Evolutionary conservation across 2,329 filamentous ascomycete genomes (phyloP).

Genomic region (Cercospora nicotianae): DNA sequence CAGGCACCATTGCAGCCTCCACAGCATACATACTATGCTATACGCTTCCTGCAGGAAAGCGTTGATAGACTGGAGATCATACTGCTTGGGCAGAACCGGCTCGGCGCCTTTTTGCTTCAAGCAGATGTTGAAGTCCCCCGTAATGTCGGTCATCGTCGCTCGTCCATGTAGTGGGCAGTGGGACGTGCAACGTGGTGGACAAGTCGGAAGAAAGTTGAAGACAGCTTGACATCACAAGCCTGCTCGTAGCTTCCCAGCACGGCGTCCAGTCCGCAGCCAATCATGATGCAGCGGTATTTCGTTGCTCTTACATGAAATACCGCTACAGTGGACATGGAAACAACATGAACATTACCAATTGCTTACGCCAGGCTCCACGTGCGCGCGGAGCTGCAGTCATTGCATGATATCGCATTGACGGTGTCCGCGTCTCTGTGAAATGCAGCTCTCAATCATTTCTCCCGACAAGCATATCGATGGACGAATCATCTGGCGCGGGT

Average conservation of each 20-base stretch:
- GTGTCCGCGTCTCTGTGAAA: too few relatives aligned
- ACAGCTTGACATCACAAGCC: conserved; percentile 14
- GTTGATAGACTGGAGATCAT: conserved; percentile 58
- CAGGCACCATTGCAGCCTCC: conserved; percentile 35
- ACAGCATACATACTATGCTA: conserved; percentile 66
- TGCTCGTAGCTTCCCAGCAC: background rate
- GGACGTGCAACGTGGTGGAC: background rate
- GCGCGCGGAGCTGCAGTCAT: too few relatives aligned
- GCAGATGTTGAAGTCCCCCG: conserved; percentile 66
- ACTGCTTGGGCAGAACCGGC: conserved; percentile 48
- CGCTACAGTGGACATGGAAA: background rate
- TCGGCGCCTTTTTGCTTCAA: conserved; percentile 59
- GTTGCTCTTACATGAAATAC: too few relatives aligned
- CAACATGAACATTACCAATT: too few relatives aligned
- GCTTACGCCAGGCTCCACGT: too few relatives aligned
- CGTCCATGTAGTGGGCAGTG: background rate
- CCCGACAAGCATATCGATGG: too few relatives aligned
- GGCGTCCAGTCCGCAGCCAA: background rate
- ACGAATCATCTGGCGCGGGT: too few relatives aligned
- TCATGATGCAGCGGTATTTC: too few relatives aligned
- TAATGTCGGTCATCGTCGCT: conserved; percentile 58
- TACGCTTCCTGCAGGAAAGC: conserved; percentile 93
- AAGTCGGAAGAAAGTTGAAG: conserved; percentile 7
- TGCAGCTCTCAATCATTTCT: too few relatives aligned
- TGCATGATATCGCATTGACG: too few relatives aligned